Conservation (phyloP, 1,139 yeast species). For the Yamadazyma dushanensis region DNA sequence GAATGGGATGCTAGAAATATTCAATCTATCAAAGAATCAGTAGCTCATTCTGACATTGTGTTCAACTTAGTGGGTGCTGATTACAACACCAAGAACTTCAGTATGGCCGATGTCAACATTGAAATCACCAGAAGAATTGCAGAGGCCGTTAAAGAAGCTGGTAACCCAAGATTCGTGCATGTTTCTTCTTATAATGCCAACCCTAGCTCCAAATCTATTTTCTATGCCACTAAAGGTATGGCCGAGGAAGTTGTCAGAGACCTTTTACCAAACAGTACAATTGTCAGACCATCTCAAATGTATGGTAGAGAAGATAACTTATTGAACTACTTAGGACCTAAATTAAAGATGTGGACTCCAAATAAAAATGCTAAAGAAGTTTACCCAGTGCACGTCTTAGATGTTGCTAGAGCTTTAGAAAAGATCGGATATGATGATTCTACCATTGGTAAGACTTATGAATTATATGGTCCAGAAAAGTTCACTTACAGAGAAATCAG, state of each 20-base stretch:
- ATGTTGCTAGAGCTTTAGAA: slow-evolving; percentile 80
- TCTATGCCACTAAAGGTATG: slow-evolving; percentile 77
- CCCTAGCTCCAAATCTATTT: slow-evolving; percentile 64
- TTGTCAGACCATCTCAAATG: slow-evolving; percentile 84
- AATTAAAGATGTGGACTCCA: slow-evolving; percentile 61
- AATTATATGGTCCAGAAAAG: slow-evolving; percentile 72
- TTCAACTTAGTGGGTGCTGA: slow-evolving; percentile 80
- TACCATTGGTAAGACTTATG: slow-evolving; percentile 75
- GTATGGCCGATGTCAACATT: slow-evolving; percentile 81
- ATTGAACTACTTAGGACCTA: slow-evolving; percentile 61
- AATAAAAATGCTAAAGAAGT: slow-evolving; percentile 64
- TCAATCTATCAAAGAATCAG: slow-evolving; percentile 74
- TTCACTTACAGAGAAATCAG: slow-evolving; percentile 66
- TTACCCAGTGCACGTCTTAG: slow-evolving; percentile 74
- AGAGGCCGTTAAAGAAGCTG: slow-evolving; percentile 67
- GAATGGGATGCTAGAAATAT: slow-evolving; percentile 83
- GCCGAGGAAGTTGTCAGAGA: slow-evolving; percentile 75
- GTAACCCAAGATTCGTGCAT: slow-evolving; percentile 74
- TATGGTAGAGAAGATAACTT: slow-evolving; percentile 76
- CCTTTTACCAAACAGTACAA: slow-evolving; percentile 72
- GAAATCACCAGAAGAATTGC: slow-evolving; percentile 80
- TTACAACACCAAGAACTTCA: slow-evolving; percentile 74
- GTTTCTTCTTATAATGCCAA: slow-evolving; percentile 82
- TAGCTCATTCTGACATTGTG: slow-evolving; percentile 81
- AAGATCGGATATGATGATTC: slow-evolving; percentile 79